phyloP scores from a whole-genome alignment of 1,139 yeast genomes.

The Pichia sp. region DNA sequence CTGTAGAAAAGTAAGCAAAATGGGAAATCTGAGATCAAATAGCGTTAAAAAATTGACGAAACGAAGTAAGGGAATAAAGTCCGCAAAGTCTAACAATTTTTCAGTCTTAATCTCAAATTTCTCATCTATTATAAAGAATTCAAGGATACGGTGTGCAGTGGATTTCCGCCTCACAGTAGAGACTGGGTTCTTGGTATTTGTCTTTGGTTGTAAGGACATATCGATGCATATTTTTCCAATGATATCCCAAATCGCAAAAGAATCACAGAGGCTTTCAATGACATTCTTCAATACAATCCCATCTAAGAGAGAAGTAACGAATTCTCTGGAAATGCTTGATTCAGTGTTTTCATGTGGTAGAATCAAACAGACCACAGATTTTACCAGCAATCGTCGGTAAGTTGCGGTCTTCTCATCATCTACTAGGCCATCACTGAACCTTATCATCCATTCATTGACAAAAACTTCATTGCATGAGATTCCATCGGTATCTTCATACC shows the following conservation, averaged over 20 bases:
- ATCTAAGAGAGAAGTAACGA: conserved; percentile 38
- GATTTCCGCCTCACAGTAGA: neutral
- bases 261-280: conserved; percentile 41
- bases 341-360: conserved; percentile 38
- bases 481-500: conserved; percentile 4
- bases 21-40: conserved; percentile 8
- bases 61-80: conserved; percentile 20
- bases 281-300: conserved; percentile 39
- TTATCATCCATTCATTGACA: conserved; percentile 10
- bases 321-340: conserved; percentile 37
- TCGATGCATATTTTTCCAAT: conserved; percentile 32
- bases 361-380: conserved; percentile 33
- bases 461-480: conserved; percentile 1
- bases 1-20: conserved; percentile 6
- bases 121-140: conserved; percentile 7
- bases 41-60: conserved; percentile 11
- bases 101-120: conserved; percentile 1
- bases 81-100: conserved; percentile 1
- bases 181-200: neutral
- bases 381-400: conserved; percentile 31
- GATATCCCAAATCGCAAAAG: conserved; percentile 43
- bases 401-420: conserved; percentile 32
- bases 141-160: conserved; percentile 2
- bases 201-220: neutral
- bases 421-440: conserved; percentile 23